Percentiles rank a stretch among this genome's conserved stretches.
These are phyloP conservation scores for Claviceps sp. DNA, from an alignment of 2,329 filamentous ascomycete genomes.

Conservation along the genomic window DNA sequence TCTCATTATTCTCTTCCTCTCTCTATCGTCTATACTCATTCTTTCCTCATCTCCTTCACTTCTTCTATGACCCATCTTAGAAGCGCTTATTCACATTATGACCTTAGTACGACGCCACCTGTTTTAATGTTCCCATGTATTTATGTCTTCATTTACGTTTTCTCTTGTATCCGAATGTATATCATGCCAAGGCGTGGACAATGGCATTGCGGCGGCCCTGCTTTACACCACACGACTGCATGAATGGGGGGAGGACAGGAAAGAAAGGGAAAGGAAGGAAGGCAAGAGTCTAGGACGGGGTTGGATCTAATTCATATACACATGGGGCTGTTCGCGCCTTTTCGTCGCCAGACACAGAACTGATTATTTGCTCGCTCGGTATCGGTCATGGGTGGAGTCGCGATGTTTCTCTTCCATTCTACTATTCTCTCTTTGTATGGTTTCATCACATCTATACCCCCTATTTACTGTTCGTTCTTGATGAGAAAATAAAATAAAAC, in stretches of 20 bases:
- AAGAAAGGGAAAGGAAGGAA: background rate
- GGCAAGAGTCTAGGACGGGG: background rate
- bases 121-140: too few species aligned
- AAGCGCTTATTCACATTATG: too few species aligned
- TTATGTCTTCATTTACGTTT: background rate
- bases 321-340: background rate
- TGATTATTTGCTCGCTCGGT: background rate
- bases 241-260: background rate
- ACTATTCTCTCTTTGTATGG: background rate
- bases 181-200: too few species aligned
- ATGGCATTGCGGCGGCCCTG: too few species aligned
- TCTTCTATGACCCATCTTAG: too few species aligned
- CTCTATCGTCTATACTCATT: background rate
- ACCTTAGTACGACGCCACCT: too few species aligned
- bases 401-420: too few species aligned
- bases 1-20: background rate
- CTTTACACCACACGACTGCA: background rate
- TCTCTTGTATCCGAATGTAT: background rate
- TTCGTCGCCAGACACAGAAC: background rate
- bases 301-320: background rate
- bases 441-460: background rate
- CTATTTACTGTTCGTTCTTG: background rate
- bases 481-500: too few species aligned
- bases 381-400: too few species aligned
- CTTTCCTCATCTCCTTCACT: background rate